Percentiles rank a stretch among this genome's conserved stretches.
These are phyloP conservation scores for Rosa multiflora DNA, from an alignment of 306 rosid species.

Conservation along the genomic window DNA sequence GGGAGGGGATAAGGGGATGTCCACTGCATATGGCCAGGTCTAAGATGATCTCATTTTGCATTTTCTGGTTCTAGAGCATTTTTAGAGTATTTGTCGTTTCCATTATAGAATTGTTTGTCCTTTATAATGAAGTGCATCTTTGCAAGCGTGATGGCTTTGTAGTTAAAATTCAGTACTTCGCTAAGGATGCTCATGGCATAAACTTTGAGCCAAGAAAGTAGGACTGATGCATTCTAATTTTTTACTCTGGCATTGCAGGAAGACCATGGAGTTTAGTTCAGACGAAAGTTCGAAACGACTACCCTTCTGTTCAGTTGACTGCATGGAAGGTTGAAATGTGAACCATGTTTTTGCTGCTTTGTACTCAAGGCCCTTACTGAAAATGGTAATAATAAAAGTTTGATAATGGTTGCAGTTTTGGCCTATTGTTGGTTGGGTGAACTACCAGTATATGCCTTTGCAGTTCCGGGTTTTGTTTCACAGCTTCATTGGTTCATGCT, in stretches of 20 bases:
- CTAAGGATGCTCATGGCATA: constrained; percentile 2
- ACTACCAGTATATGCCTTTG: constrained; percentile 86
- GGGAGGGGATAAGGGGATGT: not conserved
- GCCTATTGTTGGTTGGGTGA: constrained; percentile 93
- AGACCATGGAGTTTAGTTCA: constrained; percentile 65
- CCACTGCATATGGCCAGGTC: not conserved
- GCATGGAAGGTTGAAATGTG: constrained; percentile 76
- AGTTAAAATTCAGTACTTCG: not conserved
- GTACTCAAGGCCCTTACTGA: not conserved
- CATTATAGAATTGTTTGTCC: not conserved
- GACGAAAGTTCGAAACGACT: constrained; percentile 63
- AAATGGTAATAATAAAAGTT: constrained; percentile 18
- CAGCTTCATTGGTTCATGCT: constrained; percentile 70
- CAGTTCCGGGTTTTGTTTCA: constrained; percentile 86
- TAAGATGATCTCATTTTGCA: not conserved
- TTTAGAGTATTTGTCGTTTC: not conserved
- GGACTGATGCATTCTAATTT: not conserved
- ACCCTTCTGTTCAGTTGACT: constrained; percentile 73
- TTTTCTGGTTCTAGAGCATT: not conserved
- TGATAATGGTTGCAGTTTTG: constrained; percentile 61
- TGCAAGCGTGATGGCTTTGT: not conserved
- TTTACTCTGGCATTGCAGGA: constrained; percentile 46
- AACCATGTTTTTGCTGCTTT: constrained; percentile 14
- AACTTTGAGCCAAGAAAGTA: not conserved
- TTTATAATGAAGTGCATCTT: too few relatives aligned